These are phyloP conservation scores for Penicillium rolfsii DNA, from an alignment of 2,329 filamentous ascomycete species.

Conservation along the genomic window DNA sequence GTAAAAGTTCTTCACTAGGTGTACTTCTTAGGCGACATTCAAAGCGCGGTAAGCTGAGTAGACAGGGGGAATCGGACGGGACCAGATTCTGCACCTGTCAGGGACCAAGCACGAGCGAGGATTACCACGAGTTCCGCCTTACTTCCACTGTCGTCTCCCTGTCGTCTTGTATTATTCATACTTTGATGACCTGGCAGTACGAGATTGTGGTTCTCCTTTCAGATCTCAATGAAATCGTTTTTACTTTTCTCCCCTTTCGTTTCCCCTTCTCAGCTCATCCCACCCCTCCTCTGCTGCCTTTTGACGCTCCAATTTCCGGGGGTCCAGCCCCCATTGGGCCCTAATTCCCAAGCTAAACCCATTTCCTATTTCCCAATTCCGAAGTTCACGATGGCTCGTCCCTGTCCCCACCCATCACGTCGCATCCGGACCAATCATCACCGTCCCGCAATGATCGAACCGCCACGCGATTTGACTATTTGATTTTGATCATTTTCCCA, in stretches of 20 bases:
- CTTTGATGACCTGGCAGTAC: no score
- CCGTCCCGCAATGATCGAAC: neutral
- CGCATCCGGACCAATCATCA: neutral
- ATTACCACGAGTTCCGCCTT: neutral
- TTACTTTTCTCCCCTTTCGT: neutral
- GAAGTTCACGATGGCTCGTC: neutral
- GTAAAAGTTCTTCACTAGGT: neutral
- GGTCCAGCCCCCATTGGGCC: neutral
- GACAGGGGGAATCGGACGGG: neutral
- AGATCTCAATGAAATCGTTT: neutral
- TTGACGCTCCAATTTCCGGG: slow-evolving; percentile 1
- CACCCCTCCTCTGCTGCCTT: no score
- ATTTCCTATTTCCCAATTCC: neutral
- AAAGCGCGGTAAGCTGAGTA: neutral
- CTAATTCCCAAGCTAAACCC: neutral
- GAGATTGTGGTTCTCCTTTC: neutral
- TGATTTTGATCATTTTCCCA: neutral
- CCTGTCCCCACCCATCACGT: neutral
- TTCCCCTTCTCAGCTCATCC: neutral
- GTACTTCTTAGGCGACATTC: neutral
- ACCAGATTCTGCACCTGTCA: neutral
- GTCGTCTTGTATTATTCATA: no score
- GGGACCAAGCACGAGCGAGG: neutral
- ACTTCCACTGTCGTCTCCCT: neutral
- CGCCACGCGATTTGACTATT: neutral